phyloP scores from a whole-genome alignment of 2,329 filamentous ascomycete species.

The Colletotrichum sp. region DNA sequence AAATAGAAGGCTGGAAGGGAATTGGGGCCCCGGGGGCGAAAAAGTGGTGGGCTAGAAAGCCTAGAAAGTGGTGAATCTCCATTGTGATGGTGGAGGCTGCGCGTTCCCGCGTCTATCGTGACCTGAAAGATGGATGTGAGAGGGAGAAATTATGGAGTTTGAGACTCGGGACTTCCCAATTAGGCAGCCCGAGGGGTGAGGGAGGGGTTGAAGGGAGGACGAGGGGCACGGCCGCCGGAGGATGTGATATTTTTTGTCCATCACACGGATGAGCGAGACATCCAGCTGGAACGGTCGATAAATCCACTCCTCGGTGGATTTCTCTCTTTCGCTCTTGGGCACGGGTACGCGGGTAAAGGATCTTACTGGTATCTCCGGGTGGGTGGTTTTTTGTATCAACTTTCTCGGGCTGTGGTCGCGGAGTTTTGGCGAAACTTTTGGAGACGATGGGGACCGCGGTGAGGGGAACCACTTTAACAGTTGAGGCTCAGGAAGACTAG shows the following conservation, averaged over 20 bases:
- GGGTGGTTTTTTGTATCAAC: not conserved
- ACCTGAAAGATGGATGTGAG: not conserved
- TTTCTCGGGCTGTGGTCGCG: not conserved
- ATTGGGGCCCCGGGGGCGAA: constrained; percentile 6
- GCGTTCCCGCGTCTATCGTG: not conserved
- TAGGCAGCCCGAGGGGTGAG: not conserved
- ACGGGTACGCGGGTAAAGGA: not conserved
- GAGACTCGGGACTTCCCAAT: constrained; percentile 1
- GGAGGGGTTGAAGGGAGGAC: not conserved
- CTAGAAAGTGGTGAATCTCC: not conserved
- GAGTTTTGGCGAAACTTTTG: not conserved
- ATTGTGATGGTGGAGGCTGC: not conserved
- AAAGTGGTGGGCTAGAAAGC: not conserved
- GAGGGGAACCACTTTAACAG: not conserved
- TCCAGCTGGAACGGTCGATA: constrained; percentile 16
- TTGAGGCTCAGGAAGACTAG: not conserved
- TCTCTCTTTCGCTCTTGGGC: not conserved
- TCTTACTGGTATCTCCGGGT: not conserved
- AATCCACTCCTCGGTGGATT: constrained; percentile 5
- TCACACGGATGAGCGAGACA: constrained; percentile 8
- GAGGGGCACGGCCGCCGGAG: not conserved
- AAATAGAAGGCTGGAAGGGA: not conserved
- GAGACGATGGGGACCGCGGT: not conserved
- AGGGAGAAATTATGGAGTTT: not conserved
- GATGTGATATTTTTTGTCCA: constrained; percentile 1